Base-by-base conservation (phyloP, 2,329 filamentous ascomycete species). In the Scorias spongiosa region DNA sequence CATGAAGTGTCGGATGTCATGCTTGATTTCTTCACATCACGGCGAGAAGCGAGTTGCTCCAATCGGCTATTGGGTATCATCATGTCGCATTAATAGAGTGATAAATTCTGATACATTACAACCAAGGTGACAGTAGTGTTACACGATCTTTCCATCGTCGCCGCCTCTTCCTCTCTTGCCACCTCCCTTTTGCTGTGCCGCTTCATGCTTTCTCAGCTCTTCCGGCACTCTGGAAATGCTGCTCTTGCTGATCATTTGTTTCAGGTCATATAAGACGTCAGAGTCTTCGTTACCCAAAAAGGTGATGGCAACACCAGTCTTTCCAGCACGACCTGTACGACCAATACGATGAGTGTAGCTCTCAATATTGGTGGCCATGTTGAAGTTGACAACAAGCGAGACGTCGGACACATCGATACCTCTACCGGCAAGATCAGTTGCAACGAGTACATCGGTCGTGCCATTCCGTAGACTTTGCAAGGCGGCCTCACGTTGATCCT, bases 381-480 rank as follows among this genome's bases (percentile, higher is more conserved):
- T 98, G 76, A 96, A 98, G 69, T 98, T 98, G 61, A 98, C 75
- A 45, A 98, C 91, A 47, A 98, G 74, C 49, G 78, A 84, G 36
- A 98, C 91, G 58, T 96, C 91, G 0, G 84, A 80, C 3, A 98
- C 88, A 65, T 98, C 91, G 62, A 98, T 95, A 85, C 91, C 91
- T 70, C 91, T 80, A 49, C 89, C 91, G 1, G 91, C 91, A 45
- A 98, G 70, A 66, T 98, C 91, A 1, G 91, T 98, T 1, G 91
- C 91, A 42, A 98, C 91, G 32, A 98, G 76, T 1, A 98, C 84
- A 49, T 94, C 82, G 0, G 84, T 84, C 42, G 76, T 68, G 29
- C 87, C 87, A 38, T 78, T 78, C 30, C 88, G 84, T 20, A 98
- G 74, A n/a, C 84, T 83, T 11, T 78, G 80, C 28, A 98, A 74